Percentiles rank a stretch among this genome's conserved stretches.
Conservation (phyloP, 1,284 basidiomycete species). For the Ustilago loliicola region DNA sequence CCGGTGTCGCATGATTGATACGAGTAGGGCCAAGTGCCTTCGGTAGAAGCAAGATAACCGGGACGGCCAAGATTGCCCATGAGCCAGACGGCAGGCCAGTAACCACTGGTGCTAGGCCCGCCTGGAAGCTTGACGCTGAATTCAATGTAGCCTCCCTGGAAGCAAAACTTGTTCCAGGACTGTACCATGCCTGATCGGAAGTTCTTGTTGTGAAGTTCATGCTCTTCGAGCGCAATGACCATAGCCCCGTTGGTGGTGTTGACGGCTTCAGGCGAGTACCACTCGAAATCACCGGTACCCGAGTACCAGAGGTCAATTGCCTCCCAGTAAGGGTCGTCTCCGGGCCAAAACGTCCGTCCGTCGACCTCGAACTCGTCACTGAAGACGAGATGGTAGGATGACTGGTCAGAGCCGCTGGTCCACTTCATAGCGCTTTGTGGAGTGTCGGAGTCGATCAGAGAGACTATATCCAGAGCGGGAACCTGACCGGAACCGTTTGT, state of each 20-base stretch:
- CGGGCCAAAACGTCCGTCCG: constrained; percentile 75
- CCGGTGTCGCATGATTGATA: constrained; percentile 70
- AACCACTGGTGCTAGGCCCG: constrained; percentile 69
- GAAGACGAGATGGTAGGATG: constrained; percentile 75
- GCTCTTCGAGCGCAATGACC: constrained; percentile 60
- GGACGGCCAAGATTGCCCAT: constrained; percentile 68
- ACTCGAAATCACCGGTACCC: constrained; percentile 69
- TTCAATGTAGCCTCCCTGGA: constrained; percentile 69
- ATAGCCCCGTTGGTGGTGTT: constrained; percentile 62
- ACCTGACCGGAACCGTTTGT: constrained; percentile 69
- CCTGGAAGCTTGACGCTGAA: constrained; percentile 61
- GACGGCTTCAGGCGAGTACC: constrained; percentile 70
- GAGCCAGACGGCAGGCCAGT: constrained; percentile 72
- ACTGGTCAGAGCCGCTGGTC: constrained; percentile 37
- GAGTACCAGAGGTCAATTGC: constrained; percentile 69
- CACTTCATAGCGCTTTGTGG: constrained; percentile 38
- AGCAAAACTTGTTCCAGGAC: constrained; percentile 70
- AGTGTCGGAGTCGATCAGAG: constrained; percentile 63
- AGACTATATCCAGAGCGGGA: constrained; percentile 45
- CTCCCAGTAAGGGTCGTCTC: constrained; percentile 69
- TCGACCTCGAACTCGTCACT: constrained; percentile 82
- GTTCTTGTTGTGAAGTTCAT: constrained; percentile 61
- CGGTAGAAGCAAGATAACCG: constrained; percentile 67
- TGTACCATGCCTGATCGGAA: constrained; percentile 70
- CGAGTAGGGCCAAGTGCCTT: constrained; percentile 71